These are phyloP conservation scores for Scheffersomyces stambukii DNA, from an alignment of 1,139 yeast species.

Conservation along the genomic window DNA sequence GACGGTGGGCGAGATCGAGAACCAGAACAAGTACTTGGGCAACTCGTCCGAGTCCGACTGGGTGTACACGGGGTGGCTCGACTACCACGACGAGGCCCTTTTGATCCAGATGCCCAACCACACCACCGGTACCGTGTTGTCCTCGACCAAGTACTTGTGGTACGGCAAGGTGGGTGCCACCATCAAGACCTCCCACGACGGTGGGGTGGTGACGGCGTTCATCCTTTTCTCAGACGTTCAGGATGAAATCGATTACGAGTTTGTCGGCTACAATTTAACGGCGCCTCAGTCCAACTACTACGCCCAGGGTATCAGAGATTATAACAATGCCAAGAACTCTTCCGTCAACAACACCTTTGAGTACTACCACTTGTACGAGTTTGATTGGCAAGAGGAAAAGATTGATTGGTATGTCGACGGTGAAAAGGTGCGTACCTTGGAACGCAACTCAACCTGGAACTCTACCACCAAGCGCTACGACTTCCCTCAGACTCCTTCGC, in stretches of 20 bases:
- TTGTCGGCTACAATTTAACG: conserved; percentile 68
- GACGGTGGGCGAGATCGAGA: conserved; percentile 16
- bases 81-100: conserved; percentile 50
- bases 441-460: conserved; percentile 65
- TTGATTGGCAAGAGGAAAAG: conserved; percentile 80
- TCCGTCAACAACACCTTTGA: conserved; percentile 52
- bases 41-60: conserved; percentile 65
- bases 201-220: conserved; percentile 84
- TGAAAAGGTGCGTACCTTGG: conserved; percentile 59
- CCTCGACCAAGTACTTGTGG: conserved; percentile 81
- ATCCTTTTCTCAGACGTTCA: conserved; percentile 80
- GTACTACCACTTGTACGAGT: conserved; percentile 69
- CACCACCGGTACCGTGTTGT: conserved; percentile 76
- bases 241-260: conserved; percentile 89
- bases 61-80: conserved; percentile 70
- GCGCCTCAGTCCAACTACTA: conserved; percentile 75
- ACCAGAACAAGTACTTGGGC: conserved; percentile 56
- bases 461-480: conserved; percentile 51
- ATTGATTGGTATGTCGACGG: conserved; percentile 78
- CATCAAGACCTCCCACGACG: conserved; percentile 67
- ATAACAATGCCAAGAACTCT: conserved; percentile 52
- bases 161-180: conserved; percentile 75
- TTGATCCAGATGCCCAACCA: conserved; percentile 74
- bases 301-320: conserved; percentile 68
- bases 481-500: conserved; percentile 90